Conservation (phyloP, 2,329 filamentous ascomycete genomes). For the Xylariaceae sp. region DNA sequence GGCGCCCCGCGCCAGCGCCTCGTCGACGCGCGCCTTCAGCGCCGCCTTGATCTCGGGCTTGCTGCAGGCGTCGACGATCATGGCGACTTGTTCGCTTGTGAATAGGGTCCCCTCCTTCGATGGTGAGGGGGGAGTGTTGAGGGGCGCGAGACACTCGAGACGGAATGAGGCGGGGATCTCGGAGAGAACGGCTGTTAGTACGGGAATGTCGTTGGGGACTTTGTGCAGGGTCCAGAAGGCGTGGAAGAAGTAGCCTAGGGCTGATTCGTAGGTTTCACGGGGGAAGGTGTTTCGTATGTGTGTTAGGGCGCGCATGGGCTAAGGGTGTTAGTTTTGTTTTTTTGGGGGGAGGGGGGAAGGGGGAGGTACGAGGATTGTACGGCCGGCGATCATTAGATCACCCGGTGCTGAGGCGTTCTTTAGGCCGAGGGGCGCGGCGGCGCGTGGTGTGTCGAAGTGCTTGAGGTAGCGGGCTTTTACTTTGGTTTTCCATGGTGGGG, state of each 20-base stretch:
- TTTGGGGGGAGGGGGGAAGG: background rate
- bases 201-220: slow-evolving; percentile 18
- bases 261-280: slow-evolving; percentile 43
- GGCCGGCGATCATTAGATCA: slow-evolving; percentile 40
- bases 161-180: slow-evolving; percentile 14
- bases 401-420: slow-evolving; percentile 35
- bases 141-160: background rate
- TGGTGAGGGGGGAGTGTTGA: background rate
- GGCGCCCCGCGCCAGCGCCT: slow-evolving; percentile 59
- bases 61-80: slow-evolving; percentile 49
- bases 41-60: slow-evolving; percentile 41
- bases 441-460: slow-evolving; percentile 37
- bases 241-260: slow-evolving; percentile 52
- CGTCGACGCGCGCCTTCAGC: slow-evolving; percentile 54
- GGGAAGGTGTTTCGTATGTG: slow-evolving; percentile 59
- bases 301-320: slow-evolving; percentile 59
- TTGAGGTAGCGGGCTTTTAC: slow-evolving; percentile 58
- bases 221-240: slow-evolving; percentile 49
- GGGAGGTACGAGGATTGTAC: slow-evolving; percentile 37
- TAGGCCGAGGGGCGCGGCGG: slow-evolving; percentile 36
- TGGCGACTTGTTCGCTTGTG: slow-evolving; percentile 44
- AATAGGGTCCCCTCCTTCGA: slow-evolving; percentile 37
- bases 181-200: slow-evolving; percentile 18
- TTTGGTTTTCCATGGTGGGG: slow-evolving; percentile 66
- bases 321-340: slow-evolving; percentile 1